Conservation (phyloP, 2,329 filamentous ascomycete species). For the Coniochaeta sp. region DNA sequence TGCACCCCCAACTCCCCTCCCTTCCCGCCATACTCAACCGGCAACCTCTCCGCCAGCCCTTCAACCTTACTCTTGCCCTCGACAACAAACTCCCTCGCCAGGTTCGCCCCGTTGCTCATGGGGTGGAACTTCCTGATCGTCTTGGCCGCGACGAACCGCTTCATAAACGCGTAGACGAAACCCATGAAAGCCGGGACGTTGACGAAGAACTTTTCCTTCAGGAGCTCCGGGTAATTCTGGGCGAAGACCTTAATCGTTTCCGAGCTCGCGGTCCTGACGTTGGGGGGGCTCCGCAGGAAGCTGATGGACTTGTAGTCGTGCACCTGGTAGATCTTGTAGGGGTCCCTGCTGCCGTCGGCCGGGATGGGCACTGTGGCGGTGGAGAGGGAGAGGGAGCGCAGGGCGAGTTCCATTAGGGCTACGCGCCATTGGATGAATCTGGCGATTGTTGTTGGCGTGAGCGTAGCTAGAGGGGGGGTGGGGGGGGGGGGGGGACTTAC, state of each 20-base stretch:
- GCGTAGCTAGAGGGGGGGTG: not conserved
- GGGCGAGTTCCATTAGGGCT: conserved; percentile 80
- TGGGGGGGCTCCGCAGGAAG: conserved; percentile 75
- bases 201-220: conserved; percentile 90
- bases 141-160: conserved; percentile 65
- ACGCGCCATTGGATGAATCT: conserved; percentile 89
- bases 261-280: conserved; percentile 67
- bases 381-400: conserved; percentile 65
- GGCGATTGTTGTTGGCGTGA: too few species aligned
- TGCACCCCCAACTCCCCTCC: conserved; percentile 28
- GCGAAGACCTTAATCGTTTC: conserved; percentile 78
- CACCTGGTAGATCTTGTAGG: conserved; percentile 85
- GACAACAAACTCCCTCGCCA: conserved; percentile 52
- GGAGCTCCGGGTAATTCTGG: conserved; percentile 80
- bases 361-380: conserved; percentile 65
- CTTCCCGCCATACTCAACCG: conserved; percentile 73
- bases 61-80: conserved; percentile 41
- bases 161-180: conserved; percentile 72
- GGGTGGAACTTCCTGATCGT: conserved; percentile 77
- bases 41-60: conserved; percentile 56
- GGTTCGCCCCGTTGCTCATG: conserved; percentile 62
- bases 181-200: conserved; percentile 90
- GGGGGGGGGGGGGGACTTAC: conserved; percentile 41
- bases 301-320: conserved; percentile 88
- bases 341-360: conserved; percentile 61